Base-by-base conservation (phyloP, 495 filamentous ascomycete species). In the Amorphotheca resinae region DNA sequence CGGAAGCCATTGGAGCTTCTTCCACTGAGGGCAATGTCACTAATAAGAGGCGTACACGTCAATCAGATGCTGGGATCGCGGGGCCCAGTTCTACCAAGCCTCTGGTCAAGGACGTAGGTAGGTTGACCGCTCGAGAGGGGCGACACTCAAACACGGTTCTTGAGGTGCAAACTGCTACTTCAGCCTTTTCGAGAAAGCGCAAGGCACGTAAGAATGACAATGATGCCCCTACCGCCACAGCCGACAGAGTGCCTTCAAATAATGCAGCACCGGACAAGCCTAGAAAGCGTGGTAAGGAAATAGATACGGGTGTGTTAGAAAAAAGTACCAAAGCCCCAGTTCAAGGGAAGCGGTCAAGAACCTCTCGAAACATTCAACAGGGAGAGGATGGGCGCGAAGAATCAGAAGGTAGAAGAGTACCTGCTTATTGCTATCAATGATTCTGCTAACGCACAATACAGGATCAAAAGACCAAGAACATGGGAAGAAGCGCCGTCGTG, bases 81-180 rank as follows among this genome's bases (percentile, higher is more conserved):
- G 26, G 35, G 17, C 26, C 36, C 42, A 17, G 17, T 18, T 5
- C 4, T 9, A 21, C 35, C 16, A 21, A 38, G 22, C 22, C 35
- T 38, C 4, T 20, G 21, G 17, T 20, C 5, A 38, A 38, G 16
- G 14, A 18, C 17, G n/a, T 21, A 22, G 1, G n/a, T 20, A 20
- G 3, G 21, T 9, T 9, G 17, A 22, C 9, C 20, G 21, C 12
- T 14, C 33, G 35, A 8, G 35, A 14, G n/a, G n/a, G n/a, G 12
- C 35, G 35, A 38, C 15, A 1, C 4, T 40, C 38, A 4, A 16
- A 28, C n/a, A 28, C 23, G 16, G 23, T 4, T 12, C 20, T 47
- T 28, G 41, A 32, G 33, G 20, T 41, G 1, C 35, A 52, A 38
- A 23, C 34, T 16, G 49, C 44, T 25, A 41, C 39, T 34, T 52